These are phyloP conservation scores for Phytophthora niederhauseri DNA, from an alignment of 352 stramenopile genomes.

Conservation along the genomic window DNA sequence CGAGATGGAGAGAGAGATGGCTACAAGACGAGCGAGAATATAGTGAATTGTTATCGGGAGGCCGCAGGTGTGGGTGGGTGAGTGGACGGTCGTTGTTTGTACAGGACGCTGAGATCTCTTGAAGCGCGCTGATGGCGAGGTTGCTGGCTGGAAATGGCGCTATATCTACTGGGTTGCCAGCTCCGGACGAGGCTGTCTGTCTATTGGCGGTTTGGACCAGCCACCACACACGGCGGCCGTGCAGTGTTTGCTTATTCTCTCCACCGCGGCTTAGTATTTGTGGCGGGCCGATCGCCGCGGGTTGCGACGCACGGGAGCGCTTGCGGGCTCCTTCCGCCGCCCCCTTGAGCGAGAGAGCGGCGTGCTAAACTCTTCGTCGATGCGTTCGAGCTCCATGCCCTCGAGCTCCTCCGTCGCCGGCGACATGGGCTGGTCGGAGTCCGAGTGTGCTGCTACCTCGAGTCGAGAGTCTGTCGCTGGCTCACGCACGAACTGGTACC, in stretches of 20 bases:
- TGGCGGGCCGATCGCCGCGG: constrained; percentile 68
- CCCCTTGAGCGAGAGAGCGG: constrained; percentile 55
- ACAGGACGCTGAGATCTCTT: not conserved
- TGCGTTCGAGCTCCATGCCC: constrained; percentile 73
- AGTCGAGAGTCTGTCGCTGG: constrained; percentile 67
- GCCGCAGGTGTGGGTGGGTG: not conserved
- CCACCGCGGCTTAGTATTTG: constrained; percentile 55
- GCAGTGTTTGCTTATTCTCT: constrained; percentile 24
- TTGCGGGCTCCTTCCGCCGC: constrained; percentile 64
- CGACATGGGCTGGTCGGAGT: constrained; percentile 45
- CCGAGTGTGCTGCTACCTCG: constrained; percentile 26
- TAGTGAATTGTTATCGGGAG: constrained; percentile 14
- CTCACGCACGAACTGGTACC: constrained; percentile 82
- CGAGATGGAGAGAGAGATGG: not conserved
- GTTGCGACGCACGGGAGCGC: constrained; percentile 73
- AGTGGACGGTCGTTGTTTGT: not conserved
- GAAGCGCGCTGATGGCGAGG: not conserved
- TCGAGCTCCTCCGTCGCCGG: constrained; percentile 70
- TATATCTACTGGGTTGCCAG: constrained; percentile 23
- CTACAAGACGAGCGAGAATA: constrained; percentile 11
- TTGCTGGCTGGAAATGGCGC: constrained; percentile 13
- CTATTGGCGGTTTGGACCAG: constrained; percentile 18
- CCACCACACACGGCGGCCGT: constrained; percentile 4
- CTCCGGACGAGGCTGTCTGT: constrained; percentile 8
- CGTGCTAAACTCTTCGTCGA: constrained; percentile 87